phyloP scores from a whole-genome alignment of 2,329 filamentous ascomycete genomes.

The Penicillium frequentans region DNA sequence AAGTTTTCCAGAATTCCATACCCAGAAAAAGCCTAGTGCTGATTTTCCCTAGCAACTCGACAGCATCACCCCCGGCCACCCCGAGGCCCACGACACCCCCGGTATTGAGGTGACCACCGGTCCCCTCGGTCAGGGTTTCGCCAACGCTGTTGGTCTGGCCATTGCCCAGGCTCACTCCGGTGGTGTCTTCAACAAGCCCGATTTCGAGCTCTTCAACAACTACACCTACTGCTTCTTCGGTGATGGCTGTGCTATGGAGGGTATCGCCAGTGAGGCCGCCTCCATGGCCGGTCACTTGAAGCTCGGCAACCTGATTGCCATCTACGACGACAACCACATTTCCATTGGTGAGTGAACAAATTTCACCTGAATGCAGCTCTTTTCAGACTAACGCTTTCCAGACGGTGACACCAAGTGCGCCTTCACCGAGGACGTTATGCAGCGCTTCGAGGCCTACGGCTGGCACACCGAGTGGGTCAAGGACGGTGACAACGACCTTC shows the following conservation, averaged over 20 bases:
- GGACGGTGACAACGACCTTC: slow-evolving; percentile 86
- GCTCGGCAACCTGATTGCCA: slow-evolving; percentile 93
- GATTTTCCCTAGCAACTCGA: slow-evolving; percentile 57
- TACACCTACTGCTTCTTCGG: slow-evolving; percentile 96
- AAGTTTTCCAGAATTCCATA: slow-evolving; percentile 45
- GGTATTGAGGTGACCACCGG: slow-evolving; percentile 98
- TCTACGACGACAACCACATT: slow-evolving; percentile 99
- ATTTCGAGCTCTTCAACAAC: slow-evolving; percentile 89
- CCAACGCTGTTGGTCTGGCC: slow-evolving; percentile 95
- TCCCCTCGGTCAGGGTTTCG: slow-evolving; percentile 94
- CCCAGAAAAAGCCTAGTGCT: neutral
- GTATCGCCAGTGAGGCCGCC: slow-evolving; percentile 88
- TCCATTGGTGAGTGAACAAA: slow-evolving; percentile 60
- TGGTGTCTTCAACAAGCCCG: slow-evolving; percentile 94
- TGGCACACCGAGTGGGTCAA: slow-evolving; percentile 87
- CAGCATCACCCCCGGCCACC: slow-evolving; percentile 91
- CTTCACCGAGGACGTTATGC: slow-evolving; percentile 94
- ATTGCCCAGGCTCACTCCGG: slow-evolving; percentile 92
- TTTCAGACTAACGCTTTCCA: slow-evolving; percentile 28
- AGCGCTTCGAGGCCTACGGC: slow-evolving; percentile 95
- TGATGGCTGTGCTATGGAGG: slow-evolving; percentile 98
- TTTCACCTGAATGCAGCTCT: neutral
- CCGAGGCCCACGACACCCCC: slow-evolving; percentile 93
- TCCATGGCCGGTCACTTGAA: slow-evolving; percentile 94
- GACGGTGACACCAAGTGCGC: slow-evolving; percentile 94